These are phyloP conservation scores for Epichloe hybrida DNA, from an alignment of 2,329 filamentous ascomycete genomes.

Conservation along the genomic window DNA sequence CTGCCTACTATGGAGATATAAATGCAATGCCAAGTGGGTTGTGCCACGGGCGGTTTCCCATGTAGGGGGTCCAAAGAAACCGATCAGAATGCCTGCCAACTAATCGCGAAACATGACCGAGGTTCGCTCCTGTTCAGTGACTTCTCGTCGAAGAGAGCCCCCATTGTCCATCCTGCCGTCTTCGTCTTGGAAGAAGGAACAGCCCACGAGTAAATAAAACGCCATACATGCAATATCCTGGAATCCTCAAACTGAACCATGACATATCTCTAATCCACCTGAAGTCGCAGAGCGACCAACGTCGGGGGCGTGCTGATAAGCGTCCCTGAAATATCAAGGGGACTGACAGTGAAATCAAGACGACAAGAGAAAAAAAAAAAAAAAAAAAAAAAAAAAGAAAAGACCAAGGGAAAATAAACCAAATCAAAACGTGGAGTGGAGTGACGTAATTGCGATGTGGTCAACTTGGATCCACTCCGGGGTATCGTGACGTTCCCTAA, in stretches of 20 bases:
- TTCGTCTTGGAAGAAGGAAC: not conserved
- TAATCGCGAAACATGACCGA: not conserved
- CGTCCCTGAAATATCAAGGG: not conserved
- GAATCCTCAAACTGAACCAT: constrained; percentile 1
- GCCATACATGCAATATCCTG: constrained; percentile 7
- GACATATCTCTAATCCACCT: not conserved
- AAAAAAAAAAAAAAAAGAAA: not conserved
- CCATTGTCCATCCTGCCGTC: not conserved
- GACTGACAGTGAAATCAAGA: not conserved
- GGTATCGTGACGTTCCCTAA: constrained; percentile 25
- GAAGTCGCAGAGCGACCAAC: not conserved
- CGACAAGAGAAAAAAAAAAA: not conserved
- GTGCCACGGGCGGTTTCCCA: constrained; percentile 4
- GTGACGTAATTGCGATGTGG: constrained; percentile 20
- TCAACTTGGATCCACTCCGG: constrained; percentile 24
- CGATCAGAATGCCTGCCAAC: not conserved
- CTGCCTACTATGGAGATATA: not conserved
- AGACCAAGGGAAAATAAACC: not conserved
- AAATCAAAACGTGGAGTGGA: constrained; percentile 19
- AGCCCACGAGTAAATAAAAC: not conserved
- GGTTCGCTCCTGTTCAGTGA: not conserved
- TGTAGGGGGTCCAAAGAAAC: not conserved
- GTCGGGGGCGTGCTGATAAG: not conserved
- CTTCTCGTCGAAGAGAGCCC: not conserved
- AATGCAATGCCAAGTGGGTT: constrained; percentile 1